Base-by-base conservation (phyloP, 768 basidiomycete species). In the Boletus speciosus region DNA sequence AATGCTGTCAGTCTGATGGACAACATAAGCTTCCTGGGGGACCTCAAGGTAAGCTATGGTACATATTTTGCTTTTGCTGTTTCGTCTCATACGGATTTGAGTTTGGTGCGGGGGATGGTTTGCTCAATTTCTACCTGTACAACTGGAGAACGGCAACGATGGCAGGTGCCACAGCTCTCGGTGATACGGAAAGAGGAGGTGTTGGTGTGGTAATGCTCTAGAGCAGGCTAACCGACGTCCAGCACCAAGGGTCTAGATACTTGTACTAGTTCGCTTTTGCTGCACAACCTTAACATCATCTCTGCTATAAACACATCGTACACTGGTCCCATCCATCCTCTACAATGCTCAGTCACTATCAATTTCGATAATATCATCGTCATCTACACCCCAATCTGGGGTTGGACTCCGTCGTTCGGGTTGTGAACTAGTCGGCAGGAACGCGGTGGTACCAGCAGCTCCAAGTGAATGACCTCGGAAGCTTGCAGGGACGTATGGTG, bases 1-100 rank as follows among this genome's bases (percentile, higher is more conserved):
- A 99, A 99, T 70, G 91, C 90, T 1, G 71, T 98, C 64, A 95
- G 95, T 15, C 69, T 97, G 59, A 93, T 98, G 88, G 97, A 99
- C 69, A 99, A 98, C 69, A 78, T 83, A 51, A 67, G 79, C 43
- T 85, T 99, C 71, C 68, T 99, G 49, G 74, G 82, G 32, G 90
- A 94, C 50, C 80, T 96, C 49, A 92, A 90, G 83, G 93, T 88
- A 61, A 47, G 77, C 60, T 40, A 27, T 47, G 45, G 46, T 56
- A 14, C 9, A 23, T 10, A 16, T 25, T 25, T 38, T 9, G n/a
- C 21, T 31, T 27, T 38, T 19, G 3, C 21, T 15, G 19, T 32
- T 37, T 42, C 43, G 29, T 52, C 55, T 60, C 21, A 66, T n/a
- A 29, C 10, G 8, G 10, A 46, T 51, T 55, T 40, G 56, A 96